Percentiles rank a stretch among this genome's conserved stretches.
Conservation (phyloP, 2,329 filamentous ascomycete genomes). For the Aschersonia sp. region DNA sequence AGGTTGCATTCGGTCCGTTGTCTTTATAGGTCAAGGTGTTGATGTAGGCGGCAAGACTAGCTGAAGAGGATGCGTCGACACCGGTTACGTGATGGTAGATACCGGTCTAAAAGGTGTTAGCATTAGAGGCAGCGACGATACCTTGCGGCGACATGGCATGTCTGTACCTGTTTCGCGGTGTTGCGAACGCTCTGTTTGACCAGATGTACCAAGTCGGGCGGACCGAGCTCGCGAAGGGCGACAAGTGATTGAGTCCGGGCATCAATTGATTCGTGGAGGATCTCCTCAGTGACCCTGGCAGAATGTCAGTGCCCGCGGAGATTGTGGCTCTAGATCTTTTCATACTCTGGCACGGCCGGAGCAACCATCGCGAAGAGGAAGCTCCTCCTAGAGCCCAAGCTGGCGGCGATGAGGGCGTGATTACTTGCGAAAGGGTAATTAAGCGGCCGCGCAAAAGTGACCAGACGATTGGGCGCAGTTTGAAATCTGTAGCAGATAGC, state of each 20-base stretch:
- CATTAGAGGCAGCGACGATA: background rate
- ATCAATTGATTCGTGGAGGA: slow-evolving; percentile 82
- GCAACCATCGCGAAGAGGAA: slow-evolving; percentile 44
- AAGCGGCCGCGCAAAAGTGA: too few relatives aligned
- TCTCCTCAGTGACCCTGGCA: slow-evolving; percentile 78
- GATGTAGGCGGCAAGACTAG: slow-evolving; percentile 93
- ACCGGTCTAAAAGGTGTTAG: slow-evolving; percentile 44
- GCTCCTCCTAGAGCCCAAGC: slow-evolving; percentile 3
- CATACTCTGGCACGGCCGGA: slow-evolving; percentile 64
- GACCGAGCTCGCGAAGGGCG: slow-evolving; percentile 79
- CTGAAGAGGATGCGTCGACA: slow-evolving; percentile 92
- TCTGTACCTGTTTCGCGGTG: slow-evolving; percentile 36
- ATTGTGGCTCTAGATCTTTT: background rate
- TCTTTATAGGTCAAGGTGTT: slow-evolving; percentile 92
- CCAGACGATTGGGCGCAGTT: too few relatives aligned
- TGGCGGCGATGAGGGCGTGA: background rate
- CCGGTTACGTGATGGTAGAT: slow-evolving; percentile 98
- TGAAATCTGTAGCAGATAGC: too few relatives aligned
- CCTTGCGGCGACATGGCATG: background rate
- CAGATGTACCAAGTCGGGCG: slow-evolving; percentile 89
- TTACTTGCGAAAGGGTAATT: background rate
- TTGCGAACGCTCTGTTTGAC: slow-evolving; percentile 57
- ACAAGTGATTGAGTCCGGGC: slow-evolving; percentile 80
- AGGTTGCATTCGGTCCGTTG: slow-evolving; percentile 51
- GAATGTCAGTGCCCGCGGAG: slow-evolving; percentile 8